phyloP scores from a whole-genome alignment of 129 eudicot genomes.

The Flaveria sonorensis region DNA sequence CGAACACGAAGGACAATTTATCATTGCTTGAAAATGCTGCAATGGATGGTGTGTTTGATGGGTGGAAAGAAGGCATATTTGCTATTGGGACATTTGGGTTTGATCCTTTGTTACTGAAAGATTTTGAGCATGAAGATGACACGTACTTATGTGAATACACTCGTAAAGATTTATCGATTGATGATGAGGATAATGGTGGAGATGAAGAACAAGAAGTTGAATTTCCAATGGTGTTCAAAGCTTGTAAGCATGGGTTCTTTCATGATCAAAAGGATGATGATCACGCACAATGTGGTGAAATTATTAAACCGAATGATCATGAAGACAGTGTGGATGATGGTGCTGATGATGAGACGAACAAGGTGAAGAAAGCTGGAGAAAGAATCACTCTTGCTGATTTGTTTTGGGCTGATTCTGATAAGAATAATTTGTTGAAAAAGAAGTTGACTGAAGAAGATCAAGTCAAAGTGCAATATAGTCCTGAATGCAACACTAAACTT shows the following conservation, averaged over 20 bases:
- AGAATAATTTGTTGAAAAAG: constrained; percentile 25
- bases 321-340: constrained; percentile 15
- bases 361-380: constrained; percentile 38
- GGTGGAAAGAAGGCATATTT: constrained; percentile 62
- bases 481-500: constrained; percentile 20
- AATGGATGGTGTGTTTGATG: constrained; percentile 30
- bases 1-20: constrained; percentile 33
- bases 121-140: constrained; percentile 7
- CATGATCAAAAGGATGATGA: constrained; percentile 29
- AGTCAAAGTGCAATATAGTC: constrained; percentile 19
- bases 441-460: constrained; percentile 26
- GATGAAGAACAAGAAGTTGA: constrained; percentile 41
- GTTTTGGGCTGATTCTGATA: constrained; percentile 57
- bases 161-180: constrained; percentile 8
- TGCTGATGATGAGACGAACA: constrained; percentile 2
- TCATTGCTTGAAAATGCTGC: constrained; percentile 35
- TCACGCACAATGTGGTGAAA: constrained; percentile 3
- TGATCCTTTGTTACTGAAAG: constrained; percentile 41
- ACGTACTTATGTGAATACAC: constrained; percentile 15
- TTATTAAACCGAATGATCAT: constrained; percentile 11
- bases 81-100: constrained; percentile 74
- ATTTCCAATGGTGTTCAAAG: constrained; percentile 43
- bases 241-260: constrained; percentile 41
- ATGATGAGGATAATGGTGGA: constrained; percentile 18
- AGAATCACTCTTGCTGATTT: constrained; percentile 79